These are phyloP conservation scores for Klebsormidium nitens DNA, from an alignment of 139 green algal genomes.

Conservation along the genomic window DNA sequence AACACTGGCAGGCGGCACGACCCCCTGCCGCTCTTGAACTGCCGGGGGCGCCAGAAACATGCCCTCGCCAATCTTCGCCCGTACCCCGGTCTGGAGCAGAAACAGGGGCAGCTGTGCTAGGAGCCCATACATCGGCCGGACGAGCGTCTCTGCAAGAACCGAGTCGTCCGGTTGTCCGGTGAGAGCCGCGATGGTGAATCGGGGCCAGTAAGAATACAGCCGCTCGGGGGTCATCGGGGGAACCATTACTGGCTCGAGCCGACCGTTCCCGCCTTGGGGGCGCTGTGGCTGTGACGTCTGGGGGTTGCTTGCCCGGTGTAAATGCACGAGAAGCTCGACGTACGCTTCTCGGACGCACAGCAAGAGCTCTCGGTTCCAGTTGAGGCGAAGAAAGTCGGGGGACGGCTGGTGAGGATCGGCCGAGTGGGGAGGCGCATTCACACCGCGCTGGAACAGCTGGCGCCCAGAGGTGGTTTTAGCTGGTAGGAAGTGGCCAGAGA, in stretches of 20 bases:
- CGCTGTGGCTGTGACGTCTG: not conserved
- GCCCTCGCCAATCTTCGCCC: conserved; percentile 49
- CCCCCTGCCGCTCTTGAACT: not conserved
- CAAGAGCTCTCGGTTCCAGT: conserved; percentile 41
- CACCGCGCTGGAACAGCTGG: not conserved
- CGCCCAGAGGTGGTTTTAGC: not conserved
- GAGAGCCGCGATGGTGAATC: not conserved
- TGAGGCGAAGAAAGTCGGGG: conserved; percentile 1
- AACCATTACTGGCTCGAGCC: not conserved
- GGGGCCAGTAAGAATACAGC: conserved; percentile 11
- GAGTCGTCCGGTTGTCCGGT: not conserved
- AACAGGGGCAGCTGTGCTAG: conserved; percentile 46
- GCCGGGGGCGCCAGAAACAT: conserved; percentile 51
- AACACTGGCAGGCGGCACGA: conserved; percentile 14
- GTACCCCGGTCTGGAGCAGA: conserved; percentile 48
- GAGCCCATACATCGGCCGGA: conserved; percentile 44
- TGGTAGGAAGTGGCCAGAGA: no score
- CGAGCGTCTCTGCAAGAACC: conserved; percentile 12
- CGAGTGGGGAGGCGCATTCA: not conserved
- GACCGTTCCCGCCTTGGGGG: not conserved
- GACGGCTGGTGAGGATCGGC: no score
- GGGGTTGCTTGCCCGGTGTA: conserved; percentile 10
- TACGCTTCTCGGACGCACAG: conserved; percentile 26
- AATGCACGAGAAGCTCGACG: conserved; percentile 16
- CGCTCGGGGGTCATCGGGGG: not conserved